Conservation (phyloP, 495 filamentous ascomycete species). For the Neurospora sp. region DNA sequence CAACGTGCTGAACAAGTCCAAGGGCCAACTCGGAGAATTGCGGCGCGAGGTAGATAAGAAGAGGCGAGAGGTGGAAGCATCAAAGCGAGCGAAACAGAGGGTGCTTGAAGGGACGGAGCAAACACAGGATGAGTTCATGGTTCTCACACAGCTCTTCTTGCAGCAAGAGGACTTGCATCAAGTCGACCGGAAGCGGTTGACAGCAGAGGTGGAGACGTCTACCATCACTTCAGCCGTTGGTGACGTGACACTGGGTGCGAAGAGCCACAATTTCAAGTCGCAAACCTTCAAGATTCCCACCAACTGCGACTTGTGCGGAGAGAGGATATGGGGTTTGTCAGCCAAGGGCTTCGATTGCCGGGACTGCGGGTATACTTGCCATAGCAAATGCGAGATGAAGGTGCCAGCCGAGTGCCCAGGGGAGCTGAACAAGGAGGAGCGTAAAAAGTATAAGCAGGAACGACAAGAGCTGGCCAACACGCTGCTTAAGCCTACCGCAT, state of each 20-base stretch:
- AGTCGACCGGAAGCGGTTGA: constrained; percentile 73
- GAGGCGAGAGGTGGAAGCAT: constrained; percentile 65
- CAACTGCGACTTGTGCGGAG: constrained; percentile 92
- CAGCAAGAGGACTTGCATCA: constrained; percentile 79
- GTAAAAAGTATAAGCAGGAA: constrained; percentile 79
- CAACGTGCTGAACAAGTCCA: constrained; percentile 86
- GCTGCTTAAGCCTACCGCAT: constrained; percentile 31
- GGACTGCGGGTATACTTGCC: constrained; percentile 95
- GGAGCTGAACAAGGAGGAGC: constrained; percentile 85
- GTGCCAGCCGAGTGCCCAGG: constrained; percentile 93
- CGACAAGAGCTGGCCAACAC: constrained; percentile 70
- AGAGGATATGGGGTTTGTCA: constrained; percentile 90
- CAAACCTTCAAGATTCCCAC: constrained; percentile 98
- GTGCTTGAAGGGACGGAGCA: constrained; percentile 76
- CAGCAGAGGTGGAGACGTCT: constrained; percentile 82
- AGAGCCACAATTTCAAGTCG: constrained; percentile 91
- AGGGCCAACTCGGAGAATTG: constrained; percentile 65
- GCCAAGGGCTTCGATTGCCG: constrained; percentile 93
- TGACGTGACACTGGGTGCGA: constrained; percentile 81
- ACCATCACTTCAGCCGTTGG: constrained; percentile 81
- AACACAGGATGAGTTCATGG: constrained; percentile 62
- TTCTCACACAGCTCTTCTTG: constrained; percentile 65
- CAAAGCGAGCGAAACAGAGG: constrained; percentile 59
- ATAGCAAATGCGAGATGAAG: constrained; percentile 98
- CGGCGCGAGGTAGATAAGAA: constrained; percentile 76